Evolutionary conservation across 106 monocot genomes (phyloP).

Genomic region (Phalaenopsis aphrodite): DNA sequence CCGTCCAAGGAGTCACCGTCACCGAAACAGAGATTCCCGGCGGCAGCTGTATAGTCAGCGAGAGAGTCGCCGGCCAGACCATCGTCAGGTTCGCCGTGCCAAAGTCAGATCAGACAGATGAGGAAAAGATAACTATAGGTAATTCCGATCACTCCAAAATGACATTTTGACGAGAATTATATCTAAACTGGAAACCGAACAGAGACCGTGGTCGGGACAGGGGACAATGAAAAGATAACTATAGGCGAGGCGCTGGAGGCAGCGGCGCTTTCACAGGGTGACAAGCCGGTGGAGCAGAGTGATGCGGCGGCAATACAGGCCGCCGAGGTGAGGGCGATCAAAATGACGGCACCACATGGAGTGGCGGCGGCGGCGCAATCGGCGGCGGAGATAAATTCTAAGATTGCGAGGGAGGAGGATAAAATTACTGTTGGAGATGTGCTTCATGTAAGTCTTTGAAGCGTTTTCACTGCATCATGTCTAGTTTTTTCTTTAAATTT

Average conservation of each 20-base stretch:
- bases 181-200: too few relatives aligned
- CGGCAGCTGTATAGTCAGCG: constrained; percentile 26
- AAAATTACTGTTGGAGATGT: constrained; percentile 37
- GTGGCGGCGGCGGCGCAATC: constrained; percentile 42
- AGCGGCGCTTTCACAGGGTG: constrained; percentile 22
- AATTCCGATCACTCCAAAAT: too few relatives aligned
- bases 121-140: too few relatives aligned
- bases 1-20: constrained; percentile 38
- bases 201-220: too few relatives aligned
- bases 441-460: constrained; percentile 11
- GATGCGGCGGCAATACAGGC: constrained; percentile 67
- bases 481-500: too few relatives aligned
- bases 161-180: too few relatives aligned
- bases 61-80: constrained; percentile 48
- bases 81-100: neutral
- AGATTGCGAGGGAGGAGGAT: constrained; percentile 15
- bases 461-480: neutral
- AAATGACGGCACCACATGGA: constrained; percentile 21
- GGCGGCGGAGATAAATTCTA: constrained; percentile 31
- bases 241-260: constrained; percentile 74
- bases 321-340: constrained; percentile 35
- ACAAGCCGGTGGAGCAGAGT: constrained; percentile 41
- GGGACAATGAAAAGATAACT: neutral
- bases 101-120: neutral
- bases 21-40: constrained; percentile 31